Conservation (phyloP, 192 early-diverging fungal species). For the Backusella circina region DNA sequence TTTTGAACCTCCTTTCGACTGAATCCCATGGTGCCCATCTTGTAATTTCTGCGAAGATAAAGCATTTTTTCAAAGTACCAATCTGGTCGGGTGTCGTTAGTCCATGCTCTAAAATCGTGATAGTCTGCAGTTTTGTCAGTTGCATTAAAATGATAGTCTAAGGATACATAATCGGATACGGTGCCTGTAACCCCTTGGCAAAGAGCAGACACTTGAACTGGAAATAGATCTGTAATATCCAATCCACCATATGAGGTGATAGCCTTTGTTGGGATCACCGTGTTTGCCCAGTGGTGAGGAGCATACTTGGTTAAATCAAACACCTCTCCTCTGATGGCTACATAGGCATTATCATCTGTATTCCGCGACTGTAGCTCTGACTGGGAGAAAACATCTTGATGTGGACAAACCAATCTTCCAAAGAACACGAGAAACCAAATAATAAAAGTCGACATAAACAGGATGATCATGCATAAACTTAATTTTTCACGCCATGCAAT, state of each 20-base stretch:
- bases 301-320: slow-evolving; percentile 73
- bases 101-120: slow-evolving; percentile 71
- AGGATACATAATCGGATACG: slow-evolving; percentile 41
- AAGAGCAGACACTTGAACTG: slow-evolving; percentile 66
- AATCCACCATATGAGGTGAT: slow-evolving; percentile 57
- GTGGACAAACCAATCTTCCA: slow-evolving; percentile 70
- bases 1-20: slow-evolving; percentile 53
- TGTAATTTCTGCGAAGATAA: slow-evolving; percentile 53
- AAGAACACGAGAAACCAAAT: slow-evolving; percentile 83
- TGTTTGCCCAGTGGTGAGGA: slow-evolving; percentile 44
- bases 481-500: slow-evolving; percentile 98
- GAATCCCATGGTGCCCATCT: slow-evolving; percentile 65
- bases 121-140: slow-evolving; percentile 50
- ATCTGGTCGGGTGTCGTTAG: slow-evolving; percentile 54
- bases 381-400: slow-evolving; percentile 67
- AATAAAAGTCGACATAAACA: slow-evolving; percentile 71
- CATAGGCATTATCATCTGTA: slow-evolving; percentile 50
- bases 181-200: slow-evolving; percentile 34
- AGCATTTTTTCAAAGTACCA: slow-evolving; percentile 67
- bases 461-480: slow-evolving; percentile 83
- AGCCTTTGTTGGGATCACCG: slow-evolving; percentile 49
- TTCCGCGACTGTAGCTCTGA: slow-evolving; percentile 45
- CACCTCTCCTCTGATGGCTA: slow-evolving; percentile 75
- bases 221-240: slow-evolving; percentile 65
- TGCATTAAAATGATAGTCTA: slow-evolving; percentile 47